Evolutionary conservation across 257 asterid genomes (phyloP), one percentile per base, ranked within the genome.

Genomic region (Mitragyna speciosa): DNA sequence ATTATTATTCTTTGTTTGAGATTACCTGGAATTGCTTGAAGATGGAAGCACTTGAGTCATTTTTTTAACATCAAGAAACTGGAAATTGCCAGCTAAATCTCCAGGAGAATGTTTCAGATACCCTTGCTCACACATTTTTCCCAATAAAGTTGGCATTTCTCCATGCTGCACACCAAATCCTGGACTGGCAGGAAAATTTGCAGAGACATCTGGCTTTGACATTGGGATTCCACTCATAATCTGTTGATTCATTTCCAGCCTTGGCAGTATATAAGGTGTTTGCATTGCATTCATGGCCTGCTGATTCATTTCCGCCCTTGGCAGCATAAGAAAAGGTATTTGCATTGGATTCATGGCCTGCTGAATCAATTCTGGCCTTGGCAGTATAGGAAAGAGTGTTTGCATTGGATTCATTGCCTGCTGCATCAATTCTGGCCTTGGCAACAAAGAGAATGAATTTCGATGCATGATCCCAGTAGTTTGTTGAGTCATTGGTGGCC

Each of bases 11-110:
- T 56, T 58, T 24, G 8, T 2, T 12, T 0, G 12, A 75, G 3
- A 15, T 47, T 71, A 82, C 81, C 78, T 77, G 49, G 47, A 64
- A 22, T n/a, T 54, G 78, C 78, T 65, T 14, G 81, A 61, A 77
- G 81, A 77, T 56, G 72, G 47, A 3, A 16, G 41, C 79, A 41
- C 30, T 45, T 24, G 64, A 52, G 68, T 65, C 48, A 19, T 43
- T 14, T 33, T 17, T 28, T 39, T 76, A 69, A 59, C 52, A 15
- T 65, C 85, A 77, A 52, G 49, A 47, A 19, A 47, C 56, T 31
- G 81, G 30, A 72, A 69, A 24, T 54, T 72, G 17, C 82, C 33
- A 51, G 36, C 36, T 68, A 72, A 48, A n/a, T 64, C 64, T 2
- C 52, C 33, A 1, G 49, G 77, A n/a, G 69, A 31, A 39, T n/a